Evolutionary conservation across 352 stramenopile species (phyloP), one percentile per base, ranked within the genome.

Genomic region (Phytophthora chlamydospora): DNA sequence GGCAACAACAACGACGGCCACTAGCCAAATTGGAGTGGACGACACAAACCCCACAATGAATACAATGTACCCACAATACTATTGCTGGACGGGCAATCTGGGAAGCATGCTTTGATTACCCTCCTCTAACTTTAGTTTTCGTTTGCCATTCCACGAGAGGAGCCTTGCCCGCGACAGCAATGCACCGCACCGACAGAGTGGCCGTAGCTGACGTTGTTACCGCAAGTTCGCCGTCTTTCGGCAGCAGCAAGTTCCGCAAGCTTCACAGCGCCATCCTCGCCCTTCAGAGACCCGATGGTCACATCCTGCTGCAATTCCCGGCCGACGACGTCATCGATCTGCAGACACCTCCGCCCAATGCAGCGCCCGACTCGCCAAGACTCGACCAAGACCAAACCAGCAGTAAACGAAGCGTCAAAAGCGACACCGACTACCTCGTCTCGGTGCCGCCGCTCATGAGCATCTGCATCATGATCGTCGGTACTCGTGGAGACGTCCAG

Each of bases 391-490:
- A 51, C 16, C 13, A 33, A 9, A 17, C 19, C 9, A 17, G 3
- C 17, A 45, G 49, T 29, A 55, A 39, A 34, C 29, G 13, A 5
- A 31, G 3, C 16, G 17, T 4, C 29, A 43, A 42, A 31, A 6
- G 12, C 16, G 29, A 33, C 10, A 7, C 31, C 2, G 52, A 59
- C n/a, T 36, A 1, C 2, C 27, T 66, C 13, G 38, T 66, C 31
- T 58, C 44, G 1, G 40, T 61, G 17, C 62, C 19, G 11, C 41
- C 48, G 29, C 32, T 66, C 12, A 88, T 96, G 78, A 78, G 48
- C 19, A 70, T 96, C 34, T 85, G 88, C 44, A 93, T 96, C 53
- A 85, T 96, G 75, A 87, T 95, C 36, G 88, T 96, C 9, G 88
- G 88, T 16, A 95, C 88, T 1, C 74, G 76, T 4, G 85, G 86